phyloP scores from a whole-genome alignment of 208 protist genomes.

The Jaenimonas drosophilae region DNA sequence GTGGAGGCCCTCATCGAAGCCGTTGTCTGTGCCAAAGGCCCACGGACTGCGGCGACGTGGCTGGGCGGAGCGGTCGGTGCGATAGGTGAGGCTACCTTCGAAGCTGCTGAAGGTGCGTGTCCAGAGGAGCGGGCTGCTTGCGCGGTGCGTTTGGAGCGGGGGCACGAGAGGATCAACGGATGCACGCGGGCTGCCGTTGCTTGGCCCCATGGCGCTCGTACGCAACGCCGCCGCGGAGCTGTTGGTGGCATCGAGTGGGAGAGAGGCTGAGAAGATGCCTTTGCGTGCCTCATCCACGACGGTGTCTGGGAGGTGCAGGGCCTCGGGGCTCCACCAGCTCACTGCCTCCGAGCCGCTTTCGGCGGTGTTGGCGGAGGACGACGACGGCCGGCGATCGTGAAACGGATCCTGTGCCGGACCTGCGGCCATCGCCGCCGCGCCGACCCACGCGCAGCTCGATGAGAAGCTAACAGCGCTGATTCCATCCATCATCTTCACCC shows the following conservation, averaged over 20 bases:
- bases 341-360: not conserved
- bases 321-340: not conserved
- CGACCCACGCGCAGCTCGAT: slow-evolving; percentile 6
- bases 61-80: not conserved
- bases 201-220: no score
- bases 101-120: no score
- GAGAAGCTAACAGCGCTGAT: slow-evolving; percentile 6
- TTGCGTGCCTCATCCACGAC: no score
- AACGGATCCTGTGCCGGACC: no score
- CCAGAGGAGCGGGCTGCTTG: no score
- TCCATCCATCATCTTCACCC: slow-evolving; percentile 12
- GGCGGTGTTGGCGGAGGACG: not conserved
- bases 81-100: not conserved
- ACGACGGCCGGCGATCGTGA: not conserved
- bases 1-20: slow-evolving; percentile 7
- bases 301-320: no score
- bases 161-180: no score
- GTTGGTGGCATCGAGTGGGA: no score
- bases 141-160: no score
- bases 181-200: no score
- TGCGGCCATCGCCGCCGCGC: slow-evolving; percentile 1
- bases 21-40: slow-evolving; percentile 2
- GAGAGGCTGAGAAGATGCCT: no score
- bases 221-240: no score
- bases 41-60: slow-evolving; percentile 4